Conservation (phyloP, 2,329 filamentous ascomycete species). For the Phialocephala sp. region DNA sequence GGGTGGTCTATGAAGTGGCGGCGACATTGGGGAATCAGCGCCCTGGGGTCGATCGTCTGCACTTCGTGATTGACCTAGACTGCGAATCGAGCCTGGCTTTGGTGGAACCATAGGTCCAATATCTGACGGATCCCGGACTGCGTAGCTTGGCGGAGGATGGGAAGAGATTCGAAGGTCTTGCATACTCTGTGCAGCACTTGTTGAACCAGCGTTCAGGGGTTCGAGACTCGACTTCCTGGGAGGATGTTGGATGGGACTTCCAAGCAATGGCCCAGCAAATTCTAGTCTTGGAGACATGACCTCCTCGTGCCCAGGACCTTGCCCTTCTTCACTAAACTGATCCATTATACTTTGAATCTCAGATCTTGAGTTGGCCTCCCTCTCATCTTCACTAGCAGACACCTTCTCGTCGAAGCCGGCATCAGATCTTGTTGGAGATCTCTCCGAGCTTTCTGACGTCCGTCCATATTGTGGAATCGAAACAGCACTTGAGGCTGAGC, state of each 20-base stretch:
- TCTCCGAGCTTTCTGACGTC: slow-evolving; percentile 46
- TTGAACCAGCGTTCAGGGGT: slow-evolving; percentile 53
- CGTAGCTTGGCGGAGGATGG: slow-evolving; percentile 19
- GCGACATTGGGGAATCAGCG: slow-evolving; percentile 46
- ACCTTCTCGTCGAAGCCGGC: slow-evolving; percentile 62
- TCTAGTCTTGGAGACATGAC: slow-evolving; percentile 92
- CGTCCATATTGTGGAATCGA: slow-evolving; percentile 42
- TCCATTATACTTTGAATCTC: slow-evolving; percentile 99
- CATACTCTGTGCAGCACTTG: slow-evolving; percentile 36
- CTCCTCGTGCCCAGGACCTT: slow-evolving; percentile 75
- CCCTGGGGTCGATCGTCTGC: slow-evolving; percentile 56
- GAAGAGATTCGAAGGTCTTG: slow-evolving; percentile 40
- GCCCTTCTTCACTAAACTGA: slow-evolving; percentile 81
- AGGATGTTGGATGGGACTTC: slow-evolving; percentile 72
- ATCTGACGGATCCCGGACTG: slow-evolving; percentile 38
- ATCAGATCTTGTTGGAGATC: slow-evolving; percentile 61
- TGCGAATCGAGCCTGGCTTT: slow-evolving; percentile 42
- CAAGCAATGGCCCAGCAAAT: slow-evolving; percentile 78
- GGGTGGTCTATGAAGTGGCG: slow-evolving; percentile 64
- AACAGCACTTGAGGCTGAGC: slow-evolving; percentile 43
- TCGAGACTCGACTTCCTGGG: slow-evolving; percentile 88
- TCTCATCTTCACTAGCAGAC: slow-evolving; percentile 64
- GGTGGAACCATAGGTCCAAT: slow-evolving; percentile 49
- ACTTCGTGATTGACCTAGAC: slow-evolving; percentile 35
- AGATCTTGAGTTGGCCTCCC: slow-evolving; percentile 72